Percentiles rank a stretch among this genome's conserved stretches.
Conservation (phyloP, 352 stramenopile genomes). For the Blastocystis sp. region DNA sequence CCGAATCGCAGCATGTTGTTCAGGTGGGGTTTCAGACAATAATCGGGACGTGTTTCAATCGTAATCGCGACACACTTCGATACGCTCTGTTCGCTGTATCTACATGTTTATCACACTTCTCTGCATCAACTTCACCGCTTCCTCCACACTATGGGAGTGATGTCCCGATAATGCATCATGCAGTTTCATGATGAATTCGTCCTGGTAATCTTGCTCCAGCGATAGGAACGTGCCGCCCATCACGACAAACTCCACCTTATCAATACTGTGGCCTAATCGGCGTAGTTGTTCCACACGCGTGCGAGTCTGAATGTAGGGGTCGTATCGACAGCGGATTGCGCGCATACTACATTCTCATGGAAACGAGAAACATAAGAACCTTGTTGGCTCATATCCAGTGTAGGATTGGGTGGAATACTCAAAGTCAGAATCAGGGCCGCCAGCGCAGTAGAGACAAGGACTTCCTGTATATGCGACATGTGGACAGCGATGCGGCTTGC, state of each 20-base stretch:
- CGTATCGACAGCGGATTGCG: slow-evolving; percentile 88
- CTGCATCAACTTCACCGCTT: slow-evolving; percentile 80
- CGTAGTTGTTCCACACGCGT: slow-evolving; percentile 84
- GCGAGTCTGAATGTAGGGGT: slow-evolving; percentile 87
- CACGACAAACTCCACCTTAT: slow-evolving; percentile 96
- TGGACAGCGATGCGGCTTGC: slow-evolving; percentile 92
- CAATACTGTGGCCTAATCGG: slow-evolving; percentile 84
- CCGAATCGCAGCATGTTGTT: slow-evolving; percentile 92
- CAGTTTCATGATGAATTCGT: slow-evolving; percentile 92
- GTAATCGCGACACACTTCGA: slow-evolving; percentile 86
- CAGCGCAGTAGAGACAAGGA: slow-evolving; percentile 92
- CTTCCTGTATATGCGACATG: slow-evolving; percentile 93
- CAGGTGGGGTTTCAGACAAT: slow-evolving; percentile 90
- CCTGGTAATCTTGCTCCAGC: slow-evolving; percentile 86
- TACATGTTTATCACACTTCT: background rate
- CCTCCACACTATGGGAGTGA: slow-evolving; percentile 81
- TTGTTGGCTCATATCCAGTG: slow-evolving; percentile 91
- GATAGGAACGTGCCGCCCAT: slow-evolving; percentile 95
- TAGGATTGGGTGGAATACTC: slow-evolving; percentile 94
- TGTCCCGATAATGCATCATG: slow-evolving; percentile 91
- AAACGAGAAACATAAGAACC: slow-evolving; percentile 9
- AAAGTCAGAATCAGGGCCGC: slow-evolving; percentile 91
- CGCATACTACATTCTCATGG: slow-evolving; percentile 78
- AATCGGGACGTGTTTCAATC: slow-evolving; percentile 93
- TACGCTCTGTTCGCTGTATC: slow-evolving; percentile 69